Base-by-base conservation (phyloP, 768 basidiomycete species). In the Stropharia rugosoannulata region DNA sequence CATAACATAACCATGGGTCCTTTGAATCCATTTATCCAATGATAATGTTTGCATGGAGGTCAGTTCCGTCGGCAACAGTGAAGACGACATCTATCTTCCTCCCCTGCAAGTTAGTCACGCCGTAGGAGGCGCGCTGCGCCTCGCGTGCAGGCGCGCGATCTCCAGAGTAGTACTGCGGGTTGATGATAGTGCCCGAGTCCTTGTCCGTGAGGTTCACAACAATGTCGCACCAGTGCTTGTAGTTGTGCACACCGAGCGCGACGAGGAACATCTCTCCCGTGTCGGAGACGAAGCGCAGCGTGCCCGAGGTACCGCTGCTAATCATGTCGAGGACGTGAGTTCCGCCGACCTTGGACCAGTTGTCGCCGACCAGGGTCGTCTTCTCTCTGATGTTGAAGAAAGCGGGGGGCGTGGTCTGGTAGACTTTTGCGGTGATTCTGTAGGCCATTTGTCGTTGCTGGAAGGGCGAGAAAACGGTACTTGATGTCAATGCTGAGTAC, bases 211-310 rank as follows among this genome's bases (percentile, higher is more conserved):
- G 66, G 44, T 70, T 63, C 13, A 71, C 62, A 56, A 74, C 64
- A 42, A 70, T 65, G 57, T 76, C 75, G 64, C 67, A 62, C 75
- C 75, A 77, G 6, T 66, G 64, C 58, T 68, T 69, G 64, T 70
- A 67, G 64, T 70, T 70, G 66, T 75, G 70, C 15, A 75, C 62
- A 1, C 78, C 75, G 11, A 78, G 36, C 5, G 66, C 66, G 59
- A 71, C 56, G 35, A 71, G 45, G 68, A 72, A 68, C 6, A 38
- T 51, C 49, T 73, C 71, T 51, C 63, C 68, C 5, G 48, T 63
- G 49, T 66, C 64, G 4, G 60, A 55, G 32, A 37, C 22, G 62
- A 76, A 66, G 52, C 72, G 73, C n/a, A 77, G 39, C 4, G 64
- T 62, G 13, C 76, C 73, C 7, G 59, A 59, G 11, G 59, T 59